A percentile compares a stretch with the other conserved stretches of the same genome.
These are phyloP conservation scores for Aspergillus nomiae DNA, from an alignment of 2,329 filamentous ascomycete genomes.

Conservation along the genomic window DNA sequence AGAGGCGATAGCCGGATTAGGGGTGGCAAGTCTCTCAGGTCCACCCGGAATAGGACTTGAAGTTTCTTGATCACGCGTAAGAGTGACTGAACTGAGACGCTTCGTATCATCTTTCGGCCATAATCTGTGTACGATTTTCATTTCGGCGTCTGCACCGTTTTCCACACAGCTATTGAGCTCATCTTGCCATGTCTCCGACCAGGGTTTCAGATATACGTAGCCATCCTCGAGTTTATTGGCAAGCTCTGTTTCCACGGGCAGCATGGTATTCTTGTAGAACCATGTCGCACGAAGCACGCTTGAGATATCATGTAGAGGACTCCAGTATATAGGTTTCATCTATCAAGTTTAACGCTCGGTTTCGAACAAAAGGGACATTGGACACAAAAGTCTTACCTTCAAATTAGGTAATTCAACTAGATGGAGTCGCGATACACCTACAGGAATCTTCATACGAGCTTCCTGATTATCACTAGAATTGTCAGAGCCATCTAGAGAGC, in stretches of 20 bases:
- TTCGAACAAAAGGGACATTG: neutral
- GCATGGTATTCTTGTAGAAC: slow-evolving; percentile 97
- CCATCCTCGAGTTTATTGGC: slow-evolving; percentile 93
- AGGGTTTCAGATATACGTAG: slow-evolving; percentile 81
- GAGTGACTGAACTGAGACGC: slow-evolving; percentile 36
- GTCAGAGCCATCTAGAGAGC: slow-evolving; percentile 15
- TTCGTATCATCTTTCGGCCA: slow-evolving; percentile 66
- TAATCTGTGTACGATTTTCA: slow-evolving; percentile 81
- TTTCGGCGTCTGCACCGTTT: slow-evolving; percentile 84
- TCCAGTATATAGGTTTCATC: slow-evolving; percentile 99
- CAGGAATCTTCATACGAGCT: slow-evolving; percentile 65
- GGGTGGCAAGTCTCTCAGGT: slow-evolving; percentile 10
- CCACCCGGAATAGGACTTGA: slow-evolving; percentile 24
- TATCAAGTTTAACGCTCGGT: slow-evolving; percentile 37
- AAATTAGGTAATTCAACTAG: slow-evolving; percentile 80
- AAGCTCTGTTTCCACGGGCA: slow-evolving; percentile 79
- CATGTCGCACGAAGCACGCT: slow-evolving; percentile 84
- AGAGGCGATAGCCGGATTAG: slow-evolving; percentile 11
- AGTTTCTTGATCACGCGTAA: slow-evolving; percentile 41
- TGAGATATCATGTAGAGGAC: slow-evolving; percentile 84
- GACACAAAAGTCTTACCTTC: slow-evolving; percentile 33
- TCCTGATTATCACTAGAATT: slow-evolving; percentile 30
- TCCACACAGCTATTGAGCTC: slow-evolving; percentile 88
- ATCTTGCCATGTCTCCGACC: slow-evolving; percentile 90
- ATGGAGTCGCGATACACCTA: slow-evolving; percentile 88